Evolutionary conservation across 257 asterid genomes (phyloP).

Genomic region (Lantana camara): DNA sequence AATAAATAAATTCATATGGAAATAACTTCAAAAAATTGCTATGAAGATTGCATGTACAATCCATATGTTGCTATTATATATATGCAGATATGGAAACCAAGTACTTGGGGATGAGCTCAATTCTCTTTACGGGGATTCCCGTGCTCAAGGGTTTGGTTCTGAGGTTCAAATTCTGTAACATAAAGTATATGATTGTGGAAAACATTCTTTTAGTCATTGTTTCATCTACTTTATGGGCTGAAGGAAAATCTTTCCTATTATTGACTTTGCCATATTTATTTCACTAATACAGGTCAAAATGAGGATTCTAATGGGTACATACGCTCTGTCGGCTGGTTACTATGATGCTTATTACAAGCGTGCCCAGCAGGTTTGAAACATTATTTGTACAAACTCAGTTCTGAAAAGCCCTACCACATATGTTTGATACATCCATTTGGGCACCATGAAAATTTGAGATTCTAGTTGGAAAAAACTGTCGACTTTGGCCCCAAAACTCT

Average conservation of each 20-base stretch:
- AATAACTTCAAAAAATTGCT: not conserved
- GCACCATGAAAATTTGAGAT: too few relatives aligned
- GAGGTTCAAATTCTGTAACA: slow-evolving; percentile 59
- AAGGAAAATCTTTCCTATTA: slow-evolving; percentile 13
- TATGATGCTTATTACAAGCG: slow-evolving; percentile 98
- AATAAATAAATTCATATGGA: not conserved
- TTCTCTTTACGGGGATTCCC: slow-evolving; percentile 83
- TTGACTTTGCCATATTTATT: slow-evolving; percentile 4
- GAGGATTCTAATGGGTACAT: slow-evolving; percentile 97
- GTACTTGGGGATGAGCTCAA: slow-evolving; percentile 66
- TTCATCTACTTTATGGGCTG: not conserved
- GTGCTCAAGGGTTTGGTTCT: slow-evolving; percentile 91
- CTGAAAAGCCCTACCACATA: too few relatives aligned
- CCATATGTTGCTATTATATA: slow-evolving; percentile 1
- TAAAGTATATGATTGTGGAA: too few relatives aligned
- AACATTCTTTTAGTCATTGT: too few relatives aligned
- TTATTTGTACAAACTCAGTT: too few relatives aligned
- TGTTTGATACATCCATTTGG: too few relatives aligned
- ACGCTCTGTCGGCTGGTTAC: slow-evolving; percentile 98
- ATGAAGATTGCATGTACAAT: not conserved
- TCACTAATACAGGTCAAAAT: slow-evolving; percentile 71
- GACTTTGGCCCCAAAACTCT: too few relatives aligned
- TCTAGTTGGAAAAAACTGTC: too few relatives aligned
- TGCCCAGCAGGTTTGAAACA: slow-evolving; percentile 80
- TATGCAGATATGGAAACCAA: slow-evolving; percentile 88